These are phyloP conservation scores for Pleurotus tuoliensis DNA, from an alignment of 768 basidiomycete genomes.

Conservation along the genomic window DNA sequence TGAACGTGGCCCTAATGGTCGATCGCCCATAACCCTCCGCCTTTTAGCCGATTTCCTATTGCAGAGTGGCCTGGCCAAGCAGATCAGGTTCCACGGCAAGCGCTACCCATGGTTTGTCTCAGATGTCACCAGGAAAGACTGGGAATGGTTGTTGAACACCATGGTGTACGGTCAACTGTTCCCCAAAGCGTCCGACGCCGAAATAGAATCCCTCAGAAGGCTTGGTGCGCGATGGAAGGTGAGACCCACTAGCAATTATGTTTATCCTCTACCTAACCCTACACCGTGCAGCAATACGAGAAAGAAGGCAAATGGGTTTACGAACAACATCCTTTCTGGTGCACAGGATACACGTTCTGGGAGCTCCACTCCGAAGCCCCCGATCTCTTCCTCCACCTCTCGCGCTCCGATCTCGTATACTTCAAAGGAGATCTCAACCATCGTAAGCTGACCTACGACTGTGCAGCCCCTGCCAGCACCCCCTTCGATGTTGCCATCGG, in stretches of 20 bases:
- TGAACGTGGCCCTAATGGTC: no score
- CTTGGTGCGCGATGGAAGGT: conserved; percentile 92
- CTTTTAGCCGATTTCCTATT: conserved; percentile 85
- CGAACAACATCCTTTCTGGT: conserved; percentile 94
- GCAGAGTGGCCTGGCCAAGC: conserved; percentile 79
- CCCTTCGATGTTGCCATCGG: conserved; percentile 91
- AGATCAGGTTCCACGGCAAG: conserved; percentile 94
- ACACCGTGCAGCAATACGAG: conserved; percentile 79
- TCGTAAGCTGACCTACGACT: conserved; percentile 86
- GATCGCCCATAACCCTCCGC: conserved; percentile 3
- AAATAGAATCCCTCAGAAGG: conserved; percentile 74
- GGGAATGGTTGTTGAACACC: conserved; percentile 86
- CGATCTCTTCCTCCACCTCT: conserved; percentile 89
- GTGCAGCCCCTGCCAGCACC: conserved; percentile 80
- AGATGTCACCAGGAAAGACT: conserved; percentile 90
- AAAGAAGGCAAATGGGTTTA: conserved; percentile 92
- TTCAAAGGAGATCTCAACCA: conserved; percentile 97
- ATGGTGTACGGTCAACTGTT: conserved; percentile 94
- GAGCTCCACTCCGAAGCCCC: conserved; percentile 80
- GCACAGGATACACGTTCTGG: conserved; percentile 95
- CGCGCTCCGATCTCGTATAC: conserved; percentile 83
- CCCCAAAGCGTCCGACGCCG: conserved; percentile 73
- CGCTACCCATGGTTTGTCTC: conserved; percentile 94
- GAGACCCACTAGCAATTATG: conserved; percentile 6
- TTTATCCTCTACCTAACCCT: conserved; percentile 1